These are phyloP conservation scores for Akanthomyces dipterigenus DNA, from an alignment of 2,329 filamentous ascomycete genomes.

Conservation along the genomic window DNA sequence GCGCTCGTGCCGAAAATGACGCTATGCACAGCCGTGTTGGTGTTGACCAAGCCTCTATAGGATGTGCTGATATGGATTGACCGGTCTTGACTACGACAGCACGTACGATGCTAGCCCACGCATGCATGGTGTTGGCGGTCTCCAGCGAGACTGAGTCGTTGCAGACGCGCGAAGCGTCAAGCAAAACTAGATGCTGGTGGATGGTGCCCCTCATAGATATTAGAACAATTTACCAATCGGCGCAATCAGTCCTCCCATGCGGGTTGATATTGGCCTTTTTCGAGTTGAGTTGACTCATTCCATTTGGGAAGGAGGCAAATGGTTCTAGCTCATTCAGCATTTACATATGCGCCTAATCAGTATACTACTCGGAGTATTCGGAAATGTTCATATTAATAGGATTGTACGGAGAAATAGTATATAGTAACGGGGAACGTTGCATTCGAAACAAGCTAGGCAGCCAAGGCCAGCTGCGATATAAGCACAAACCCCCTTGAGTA, in stretches of 20 bases:
- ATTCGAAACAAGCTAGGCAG: not conserved
- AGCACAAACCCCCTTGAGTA: constrained; percentile 1
- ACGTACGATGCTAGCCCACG: constrained; percentile 5
- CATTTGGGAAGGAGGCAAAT: not conserved
- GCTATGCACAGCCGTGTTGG: constrained; percentile 32
- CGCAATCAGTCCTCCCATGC: not conserved
- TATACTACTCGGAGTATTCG: not conserved
- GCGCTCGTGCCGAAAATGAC: constrained; percentile 45
- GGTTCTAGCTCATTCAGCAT: not conserved
- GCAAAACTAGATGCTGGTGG: not conserved
- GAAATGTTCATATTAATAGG: not conserved
- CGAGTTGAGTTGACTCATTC: not conserved
- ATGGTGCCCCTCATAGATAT: not conserved
- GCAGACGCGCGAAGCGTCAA: not conserved
- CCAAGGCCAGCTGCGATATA: not conserved
- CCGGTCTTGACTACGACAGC: constrained; percentile 2
- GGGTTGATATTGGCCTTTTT: not conserved
- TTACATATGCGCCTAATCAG: not conserved
- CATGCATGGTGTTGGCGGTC: not conserved
- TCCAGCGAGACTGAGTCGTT: not conserved
- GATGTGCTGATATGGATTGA: not conserved
- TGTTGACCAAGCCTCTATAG: not conserved
- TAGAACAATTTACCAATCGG: not conserved
- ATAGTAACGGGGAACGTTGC: not conserved
- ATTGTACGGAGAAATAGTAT: not conserved